Base-by-base conservation (phyloP, 768 basidiomycete species). In the Neoboletus subvelutipes region DNA sequence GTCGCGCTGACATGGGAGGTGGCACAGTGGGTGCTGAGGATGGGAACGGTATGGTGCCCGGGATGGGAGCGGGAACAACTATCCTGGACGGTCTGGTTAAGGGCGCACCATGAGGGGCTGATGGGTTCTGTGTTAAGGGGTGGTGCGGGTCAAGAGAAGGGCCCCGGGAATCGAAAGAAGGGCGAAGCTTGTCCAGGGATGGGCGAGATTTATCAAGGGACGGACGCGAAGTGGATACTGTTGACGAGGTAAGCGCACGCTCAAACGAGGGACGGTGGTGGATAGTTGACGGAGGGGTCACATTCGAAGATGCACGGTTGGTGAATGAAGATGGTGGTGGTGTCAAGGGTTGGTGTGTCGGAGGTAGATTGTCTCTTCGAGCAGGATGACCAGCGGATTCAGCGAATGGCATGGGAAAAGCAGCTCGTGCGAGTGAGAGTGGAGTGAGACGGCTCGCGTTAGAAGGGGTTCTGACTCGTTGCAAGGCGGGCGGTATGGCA, bases 401-500 rank as follows among this genome's bases (percentile, higher is more conserved):
- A 37, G 50, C 34, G 31, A 57, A 60, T 31, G 50, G 57, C 4
- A 53, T 46, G 12, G 66, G 50, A n/a, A 66, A 55, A 28, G 52
- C 28, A 24, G 50, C 13, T 17, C 52, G 59, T n/a, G 60, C 46
- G 24, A 60, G 56, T 5, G 65, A 58, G 50, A 29, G 18, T 20
- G 51, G 42, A 42, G 41, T 12, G 26, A 36, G 26, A 39, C 48
- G 58, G 22, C 39, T 33, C 4, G 60, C 52, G 8, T 62, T 71
- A 1, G 69, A 63, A 28, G 65, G 56, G 3, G 70, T 58, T 60
- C 59, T 63, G 29, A 45, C 39, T 24, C 70, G 61, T 40, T 58
- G 60, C 20, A 65, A 5, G 33, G 60, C 47, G 2, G 57, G 54
- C 0, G 65, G 70, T 43, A 58, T 31, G 18, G 33, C 29, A 40